Base-by-base conservation (phyloP, 2,329 filamentous ascomycete species). In the Penicillium sp. region DNA sequence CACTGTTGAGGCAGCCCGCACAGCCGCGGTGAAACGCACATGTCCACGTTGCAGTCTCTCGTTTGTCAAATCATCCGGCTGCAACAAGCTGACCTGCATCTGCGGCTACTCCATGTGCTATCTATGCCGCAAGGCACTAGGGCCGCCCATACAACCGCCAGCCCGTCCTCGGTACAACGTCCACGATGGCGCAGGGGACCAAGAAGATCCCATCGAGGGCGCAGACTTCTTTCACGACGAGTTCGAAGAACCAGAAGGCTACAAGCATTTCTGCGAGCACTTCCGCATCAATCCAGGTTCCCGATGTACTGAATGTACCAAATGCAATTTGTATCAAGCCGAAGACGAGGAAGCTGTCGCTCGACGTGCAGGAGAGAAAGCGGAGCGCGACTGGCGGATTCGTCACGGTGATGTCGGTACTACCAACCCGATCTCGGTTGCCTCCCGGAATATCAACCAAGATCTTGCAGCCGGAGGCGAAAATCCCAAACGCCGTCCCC, bases 21-120 rank as follows among this genome's bases (percentile, higher is more conserved):
- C 92, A 58, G 86, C 92, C 69, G 93, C 93, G 22, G 86, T 97
- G 70, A 99, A 97, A 76, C 89, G 94, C 47, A 93, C 94, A 9
- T 99, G 94, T 71, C 94, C 94, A 8, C 85, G 88, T 45, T 99
- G 94, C 78, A 88, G 90, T 63, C 90, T 92, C 9, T 90, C 88
- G 14, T 97, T 97, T 71, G 90, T 99, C 75, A 97, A 97, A 73
- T 88, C 86, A 6, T 87, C 88, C 24, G 94, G 94, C 66, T 99
- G 94, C 82, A 99, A 99, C 79, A 97, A 97, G 76, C 82, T 99
- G 39, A 93, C 91, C 5, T 97, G 94, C 70, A 87, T 92, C 14
- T 99, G 94, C 74, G 94, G 94, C 8, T 97, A 97, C 75, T 88
- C 89, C 64, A 97, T 97, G 93, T 99, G 94, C 72, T 99, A 99